phyloP scores from a whole-genome alignment of 2,329 filamentous ascomycete genomes.

The Hypoxylon sp. region DNA sequence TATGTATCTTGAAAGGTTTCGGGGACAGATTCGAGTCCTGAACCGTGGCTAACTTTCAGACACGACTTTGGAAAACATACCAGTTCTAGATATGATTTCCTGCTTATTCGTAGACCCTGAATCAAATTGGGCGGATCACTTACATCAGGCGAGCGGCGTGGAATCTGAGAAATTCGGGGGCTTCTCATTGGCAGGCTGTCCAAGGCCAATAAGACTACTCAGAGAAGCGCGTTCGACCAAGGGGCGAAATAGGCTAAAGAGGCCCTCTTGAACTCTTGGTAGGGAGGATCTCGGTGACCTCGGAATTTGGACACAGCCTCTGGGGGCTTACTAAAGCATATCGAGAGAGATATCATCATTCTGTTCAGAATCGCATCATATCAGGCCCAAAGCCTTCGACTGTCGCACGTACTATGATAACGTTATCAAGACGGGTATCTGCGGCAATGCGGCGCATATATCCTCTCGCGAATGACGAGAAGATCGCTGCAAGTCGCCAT shows the following conservation, averaged over 20 bases:
- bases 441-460: not conserved
- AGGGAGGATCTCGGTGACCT: not conserved
- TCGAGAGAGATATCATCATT: not conserved
- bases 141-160: not conserved
- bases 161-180: not conserved
- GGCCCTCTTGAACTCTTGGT: not conserved
- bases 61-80: not conserved
- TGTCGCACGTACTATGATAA: not conserved
- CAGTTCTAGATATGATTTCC: not conserved
- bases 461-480: not conserved
- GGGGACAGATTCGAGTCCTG: not conserved
- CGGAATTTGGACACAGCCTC: not conserved
- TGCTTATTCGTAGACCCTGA: not conserved
- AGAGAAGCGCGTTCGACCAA: not conserved
- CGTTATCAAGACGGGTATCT: not conserved
- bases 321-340: not conserved
- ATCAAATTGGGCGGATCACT: not conserved
- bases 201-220: not conserved
- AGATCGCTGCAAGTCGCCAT: not conserved
- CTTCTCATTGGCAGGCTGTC: not conserved
- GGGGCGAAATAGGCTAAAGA: not conserved
- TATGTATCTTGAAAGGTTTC: too few species aligned
- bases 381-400: not conserved
- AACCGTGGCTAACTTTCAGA: not conserved
- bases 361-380: not conserved